A percentile compares a stretch with the other conserved stretches of the same genome.
Conservation (phyloP, 768 basidiomycete genomes). For the Rhizopogon vulgaris region DNA sequence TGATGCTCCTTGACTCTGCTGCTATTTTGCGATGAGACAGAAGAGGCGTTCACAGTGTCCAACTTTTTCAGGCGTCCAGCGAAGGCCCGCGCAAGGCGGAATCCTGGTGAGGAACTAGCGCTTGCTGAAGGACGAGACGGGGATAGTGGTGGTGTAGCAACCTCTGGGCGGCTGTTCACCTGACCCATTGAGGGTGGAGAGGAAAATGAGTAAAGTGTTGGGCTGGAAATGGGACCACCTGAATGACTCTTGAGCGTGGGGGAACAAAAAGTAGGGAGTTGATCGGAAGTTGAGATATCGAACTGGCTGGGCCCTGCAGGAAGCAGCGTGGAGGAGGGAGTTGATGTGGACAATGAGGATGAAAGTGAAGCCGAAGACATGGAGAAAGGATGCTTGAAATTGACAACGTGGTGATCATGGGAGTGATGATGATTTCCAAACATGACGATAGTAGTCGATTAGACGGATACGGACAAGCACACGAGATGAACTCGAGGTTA, state of each 20-base stretch:
- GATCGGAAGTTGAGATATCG: slow-evolving; percentile 40
- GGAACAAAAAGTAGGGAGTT: slow-evolving; percentile 28
- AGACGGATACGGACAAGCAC: slow-evolving; percentile 15
- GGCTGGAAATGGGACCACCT: slow-evolving; percentile 19
- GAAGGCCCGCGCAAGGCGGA: slow-evolving; percentile 25
- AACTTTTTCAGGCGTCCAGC: slow-evolving; percentile 29
- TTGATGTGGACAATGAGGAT: slow-evolving; percentile 41
- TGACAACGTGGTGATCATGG: slow-evolving; percentile 22
- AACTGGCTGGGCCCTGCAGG: slow-evolving; percentile 32
- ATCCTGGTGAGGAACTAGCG: slow-evolving; percentile 18
- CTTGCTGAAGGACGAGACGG: slow-evolving; percentile 17
- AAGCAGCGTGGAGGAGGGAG: slow-evolving; percentile 34
- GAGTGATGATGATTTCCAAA: slow-evolving; percentile 15
- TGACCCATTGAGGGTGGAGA: slow-evolving; percentile 28
- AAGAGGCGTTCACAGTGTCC: slow-evolving; percentile 14
- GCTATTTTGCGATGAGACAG: slow-evolving; percentile 12
- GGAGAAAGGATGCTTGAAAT: slow-evolving; percentile 32
- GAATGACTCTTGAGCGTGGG: slow-evolving; percentile 29
- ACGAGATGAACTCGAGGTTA: slow-evolving; percentile 23
- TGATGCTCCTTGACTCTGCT: slow-evolving; percentile 13
- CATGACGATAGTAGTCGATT: slow-evolving; percentile 5
- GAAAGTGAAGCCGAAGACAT: slow-evolving; percentile 35
- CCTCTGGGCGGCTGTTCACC: slow-evolving; percentile 28
- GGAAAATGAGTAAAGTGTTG: slow-evolving; percentile 13
- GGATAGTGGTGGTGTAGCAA: slow-evolving; percentile 18